Evolutionary conservation across 2,329 filamentous ascomycete genomes (phyloP), one percentile per base, ranked within the genome.

Genomic region (Ilyonectria mors-panacis): DNA sequence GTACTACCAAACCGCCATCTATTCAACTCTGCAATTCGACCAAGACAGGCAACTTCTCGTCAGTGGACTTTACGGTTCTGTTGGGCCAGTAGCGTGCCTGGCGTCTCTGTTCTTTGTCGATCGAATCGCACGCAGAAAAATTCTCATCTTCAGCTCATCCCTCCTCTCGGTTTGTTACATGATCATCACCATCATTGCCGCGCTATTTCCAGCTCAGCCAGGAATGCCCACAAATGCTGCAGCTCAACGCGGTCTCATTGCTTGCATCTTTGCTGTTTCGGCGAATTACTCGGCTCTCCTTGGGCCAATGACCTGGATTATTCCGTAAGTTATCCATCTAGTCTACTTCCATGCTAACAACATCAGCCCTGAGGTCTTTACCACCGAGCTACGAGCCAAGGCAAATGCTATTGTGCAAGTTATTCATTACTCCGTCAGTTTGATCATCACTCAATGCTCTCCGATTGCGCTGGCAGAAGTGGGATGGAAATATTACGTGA

Each of bases 291-390:
- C 81, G 13, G 81, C 81, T 17, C 70, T 82, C 1, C 68, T 82
- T 6, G 81, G 81, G 0, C 81, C 81, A 0, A 82, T 82, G 81
- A 82, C 81, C 0, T 82, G 81, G 81, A 82, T 83, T 8, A 81
- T 83, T 23, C 81, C 81, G 81, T 82, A 33, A 67, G 80, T 9
- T 6, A 67, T 19, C 35, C 1, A 2, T 0, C 0, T 21, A 2
- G 6, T 1, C 0, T 6, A n/a, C 0, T 12, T 3, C 62, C 48
- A 0, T 47, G 5, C 0, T 45, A 0, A 12, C 17, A 3, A 26
- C 10, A 0, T 4, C 26, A 82, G 80, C 0, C 81, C 81, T 0
- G 81, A 82, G 71, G 81, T 83, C 6, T 83, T 82, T 48, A 83
- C 81, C 0, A 82, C 81, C 0, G 81, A 82, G 37, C 72, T 82